Evolutionary conservation across 129 eudicot genomes (phyloP).

Genomic region (Cynara cardunculus): DNA sequence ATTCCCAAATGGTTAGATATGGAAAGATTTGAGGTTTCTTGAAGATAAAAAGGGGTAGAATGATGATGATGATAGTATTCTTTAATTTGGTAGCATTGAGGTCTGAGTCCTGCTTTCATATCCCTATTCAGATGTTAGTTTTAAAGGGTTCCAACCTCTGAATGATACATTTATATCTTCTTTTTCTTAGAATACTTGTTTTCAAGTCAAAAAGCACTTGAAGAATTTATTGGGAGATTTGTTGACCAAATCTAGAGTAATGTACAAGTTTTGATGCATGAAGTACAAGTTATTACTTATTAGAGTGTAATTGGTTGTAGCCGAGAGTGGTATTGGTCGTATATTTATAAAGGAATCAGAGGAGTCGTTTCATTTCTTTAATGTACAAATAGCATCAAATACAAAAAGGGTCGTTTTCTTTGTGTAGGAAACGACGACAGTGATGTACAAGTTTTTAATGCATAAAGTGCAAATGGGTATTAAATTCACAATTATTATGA

Average conservation of each 20-base stretch:
- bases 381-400: background rate
- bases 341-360: too few relatives aligned
- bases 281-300: background rate
- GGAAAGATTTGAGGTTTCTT: constrained; percentile 15
- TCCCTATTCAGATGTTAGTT: constrained; percentile 22
- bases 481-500: background rate
- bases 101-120: constrained; percentile 20
- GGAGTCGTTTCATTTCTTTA: too few relatives aligned
- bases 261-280: constrained; percentile 7
- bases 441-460: background rate
- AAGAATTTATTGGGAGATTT: constrained; percentile 4
- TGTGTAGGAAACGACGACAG: background rate
- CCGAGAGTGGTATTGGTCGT: background rate
- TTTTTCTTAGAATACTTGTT: background rate
- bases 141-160: constrained; percentile 13
- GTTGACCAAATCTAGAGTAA: constrained; percentile 9
- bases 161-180: constrained; percentile 23
- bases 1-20: background rate
- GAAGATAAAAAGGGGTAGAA: constrained; percentile 7
- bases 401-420: background rate
- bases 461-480: background rate
- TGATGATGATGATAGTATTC: constrained; percentile 18
- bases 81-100: constrained; percentile 33
- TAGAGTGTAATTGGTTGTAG: background rate
- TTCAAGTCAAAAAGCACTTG: constrained; percentile 1